These are phyloP conservation scores for Phytopythium ostracodes DNA, from an alignment of 352 stramenopile species.

Conservation along the genomic window DNA sequence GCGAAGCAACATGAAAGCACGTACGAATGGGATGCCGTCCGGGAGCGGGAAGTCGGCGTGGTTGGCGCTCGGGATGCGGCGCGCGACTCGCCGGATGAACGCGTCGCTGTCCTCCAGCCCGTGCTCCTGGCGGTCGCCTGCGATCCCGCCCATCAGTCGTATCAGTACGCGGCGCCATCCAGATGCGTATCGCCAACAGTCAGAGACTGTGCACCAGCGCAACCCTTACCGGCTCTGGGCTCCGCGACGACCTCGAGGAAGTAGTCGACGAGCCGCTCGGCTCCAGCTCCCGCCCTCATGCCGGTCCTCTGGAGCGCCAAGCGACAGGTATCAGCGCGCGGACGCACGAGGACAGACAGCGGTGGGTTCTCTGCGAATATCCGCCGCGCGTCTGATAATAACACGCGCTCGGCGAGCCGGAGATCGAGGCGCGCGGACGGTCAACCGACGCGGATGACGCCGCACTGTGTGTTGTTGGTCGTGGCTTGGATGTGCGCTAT, in stretches of 20 bases:
- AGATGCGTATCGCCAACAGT: too few species aligned
- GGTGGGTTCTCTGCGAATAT: background rate
- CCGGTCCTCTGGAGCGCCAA: background rate
- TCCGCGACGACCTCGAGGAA: slow-evolving; percentile 67
- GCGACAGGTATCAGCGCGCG: background rate
- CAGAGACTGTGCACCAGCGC: background rate
- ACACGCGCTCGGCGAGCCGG: background rate
- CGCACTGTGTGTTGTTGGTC: background rate
- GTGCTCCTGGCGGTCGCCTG: slow-evolving; percentile 1
- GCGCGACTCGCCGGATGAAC: slow-evolving; percentile 39
- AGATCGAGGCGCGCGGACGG: background rate
- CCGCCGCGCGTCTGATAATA: slow-evolving; percentile 2
- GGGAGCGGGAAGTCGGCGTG: slow-evolving; percentile 61
- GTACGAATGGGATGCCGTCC: slow-evolving; percentile 62
- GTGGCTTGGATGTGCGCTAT: background rate
- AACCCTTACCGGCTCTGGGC: slow-evolving; percentile 5
- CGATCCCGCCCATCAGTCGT: background rate
- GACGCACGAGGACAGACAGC: background rate
- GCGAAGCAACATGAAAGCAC: slow-evolving; percentile 9
- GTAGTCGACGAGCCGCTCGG: slow-evolving; percentile 62
- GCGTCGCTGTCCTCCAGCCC: slow-evolving; percentile 24
- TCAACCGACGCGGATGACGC: background rate
- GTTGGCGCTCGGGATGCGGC: slow-evolving; percentile 39
- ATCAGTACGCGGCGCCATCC: background rate
- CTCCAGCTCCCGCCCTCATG: background rate